Conservation (phyloP, 2,329 filamentous ascomycete genomes). For the Xylariales sp. region DNA sequence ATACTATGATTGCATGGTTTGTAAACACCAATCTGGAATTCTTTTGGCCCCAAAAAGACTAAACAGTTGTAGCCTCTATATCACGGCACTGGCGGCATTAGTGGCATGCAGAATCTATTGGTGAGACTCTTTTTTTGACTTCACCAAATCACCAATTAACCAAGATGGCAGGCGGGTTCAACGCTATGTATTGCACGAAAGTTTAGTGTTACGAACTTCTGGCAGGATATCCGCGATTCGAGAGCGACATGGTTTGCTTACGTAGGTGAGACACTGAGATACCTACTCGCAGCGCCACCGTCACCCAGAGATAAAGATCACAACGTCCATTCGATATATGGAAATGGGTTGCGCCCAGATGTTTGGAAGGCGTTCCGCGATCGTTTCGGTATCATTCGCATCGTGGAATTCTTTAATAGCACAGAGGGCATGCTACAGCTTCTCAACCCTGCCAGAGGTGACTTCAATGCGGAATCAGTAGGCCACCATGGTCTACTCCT, state of each 20-base stretch:
- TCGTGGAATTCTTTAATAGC: constrained; percentile 74
- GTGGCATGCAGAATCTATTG: constrained; percentile 50
- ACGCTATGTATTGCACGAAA: constrained; percentile 60
- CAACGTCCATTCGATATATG: constrained; percentile 54
- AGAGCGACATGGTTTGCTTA: constrained; percentile 69
- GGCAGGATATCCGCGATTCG: constrained; percentile 65
- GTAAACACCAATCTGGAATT: not conserved
- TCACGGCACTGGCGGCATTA: constrained; percentile 68
- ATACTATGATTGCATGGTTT: constrained; percentile 71
- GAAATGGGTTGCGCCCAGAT: constrained; percentile 65
- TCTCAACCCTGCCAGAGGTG: constrained; percentile 55
- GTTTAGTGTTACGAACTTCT: constrained; percentile 68
- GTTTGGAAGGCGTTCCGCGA: constrained; percentile 63
- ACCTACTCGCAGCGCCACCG: constrained; percentile 64
- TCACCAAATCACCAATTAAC: too few relatives aligned
- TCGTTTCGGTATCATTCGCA: constrained; percentile 56
- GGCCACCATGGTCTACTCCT: constrained; percentile 66
- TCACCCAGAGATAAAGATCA: constrained; percentile 58
- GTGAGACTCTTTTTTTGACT: constrained; percentile 34
- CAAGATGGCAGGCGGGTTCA: constrained; percentile 35
- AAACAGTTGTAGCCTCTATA: constrained; percentile 48
- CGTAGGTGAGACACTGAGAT: constrained; percentile 73
- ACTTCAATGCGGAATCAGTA: constrained; percentile 59
- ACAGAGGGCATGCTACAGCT: constrained; percentile 67
- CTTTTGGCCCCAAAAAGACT: constrained; percentile 1